Percentiles rank a stretch among this genome's conserved stretches.
Evolutionary conservation across 164 flowering plant genomes (phyloP).

Genomic region (Annona cherimola): DNA sequence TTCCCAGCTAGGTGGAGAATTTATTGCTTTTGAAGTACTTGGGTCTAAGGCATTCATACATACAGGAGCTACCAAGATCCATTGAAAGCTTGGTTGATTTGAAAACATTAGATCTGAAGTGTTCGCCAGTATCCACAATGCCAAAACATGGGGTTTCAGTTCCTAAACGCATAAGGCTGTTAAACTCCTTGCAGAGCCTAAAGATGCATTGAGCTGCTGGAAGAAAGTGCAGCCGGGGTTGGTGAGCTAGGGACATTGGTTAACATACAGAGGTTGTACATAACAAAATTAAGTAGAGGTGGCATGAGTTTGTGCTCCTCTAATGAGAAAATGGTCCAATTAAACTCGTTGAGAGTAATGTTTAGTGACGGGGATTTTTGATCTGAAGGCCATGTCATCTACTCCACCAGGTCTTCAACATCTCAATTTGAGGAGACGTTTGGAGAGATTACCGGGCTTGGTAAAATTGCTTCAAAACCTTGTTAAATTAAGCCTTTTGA

Average conservation of each 20-base stretch:
- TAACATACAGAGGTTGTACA: slow-evolving; percentile 28
- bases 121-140: slow-evolving; percentile 16
- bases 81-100: slow-evolving; percentile 7
- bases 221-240: slow-evolving; percentile 2
- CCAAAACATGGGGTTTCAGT: slow-evolving; percentile 25
- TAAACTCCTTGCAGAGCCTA: slow-evolving; percentile 25
- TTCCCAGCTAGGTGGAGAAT: not conserved
- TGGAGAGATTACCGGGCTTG: slow-evolving; percentile 22
- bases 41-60: not conserved
- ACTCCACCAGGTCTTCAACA: slow-evolving; percentile 23
- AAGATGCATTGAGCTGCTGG: slow-evolving; percentile 6
- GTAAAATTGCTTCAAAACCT: slow-evolving; percentile 11
- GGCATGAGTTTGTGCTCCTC: slow-evolving; percentile 18
- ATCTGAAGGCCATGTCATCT: slow-evolving; percentile 12
- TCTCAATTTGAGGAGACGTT: slow-evolving; percentile 15
- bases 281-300: slow-evolving; percentile 23
- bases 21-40: not conserved
- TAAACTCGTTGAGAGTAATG: slow-evolving; percentile 10
- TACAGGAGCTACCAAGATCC: not conserved
- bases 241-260: slow-evolving; percentile 24
- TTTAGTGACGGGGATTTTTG: slow-evolving; percentile 9
- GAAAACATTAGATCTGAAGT: slow-evolving; percentile 31
- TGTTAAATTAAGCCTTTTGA: slow-evolving; percentile 9
- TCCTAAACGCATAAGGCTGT: slow-evolving; percentile 10
- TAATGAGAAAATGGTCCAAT: slow-evolving; percentile 13